phyloP scores from a whole-genome alignment of 169 alveolate genomes.

The Plasmodium malariae region DNA sequence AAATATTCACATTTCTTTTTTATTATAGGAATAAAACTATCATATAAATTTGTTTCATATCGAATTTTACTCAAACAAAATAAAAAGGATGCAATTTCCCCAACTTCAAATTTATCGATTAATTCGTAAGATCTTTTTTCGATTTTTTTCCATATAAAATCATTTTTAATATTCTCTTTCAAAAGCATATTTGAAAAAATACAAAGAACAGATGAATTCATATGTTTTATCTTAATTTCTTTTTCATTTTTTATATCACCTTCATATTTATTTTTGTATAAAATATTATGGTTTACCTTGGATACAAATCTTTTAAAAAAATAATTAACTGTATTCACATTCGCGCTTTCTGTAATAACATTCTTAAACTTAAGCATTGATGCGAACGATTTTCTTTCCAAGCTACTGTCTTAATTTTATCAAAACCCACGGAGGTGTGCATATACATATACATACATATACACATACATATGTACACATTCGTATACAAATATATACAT shows the following conservation, averaged over 20 bases:
- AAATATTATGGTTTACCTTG: conserved; percentile 16
- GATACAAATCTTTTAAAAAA: conserved; percentile 21
- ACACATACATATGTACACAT: neutral
- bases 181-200: conserved; percentile 72
- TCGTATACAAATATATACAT: neutral
- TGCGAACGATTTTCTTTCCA: neutral
- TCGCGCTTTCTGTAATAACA: conserved; percentile 29
- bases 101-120: conserved; percentile 60
- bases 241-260: conserved; percentile 11
- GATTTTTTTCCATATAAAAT: conserved; percentile 59
- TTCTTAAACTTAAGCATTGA: conserved; percentile 60
- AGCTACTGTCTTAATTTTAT: neutral
- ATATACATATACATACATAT: neutral
- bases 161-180: conserved; percentile 66
- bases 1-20: conserved; percentile 68
- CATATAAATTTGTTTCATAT: conserved; percentile 71
- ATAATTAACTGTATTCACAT: conserved; percentile 16
- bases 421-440: neutral
- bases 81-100: conserved; percentile 71
- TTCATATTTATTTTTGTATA: conserved; percentile 45
- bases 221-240: conserved; percentile 48
- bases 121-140: conserved; percentile 72
- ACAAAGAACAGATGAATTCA: conserved; percentile 76
- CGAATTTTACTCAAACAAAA: conserved; percentile 74
- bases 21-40: conserved; percentile 69